phyloP scores from a whole-genome alignment of 345 rosid species.

The Abelmoschus esculentus region DNA sequence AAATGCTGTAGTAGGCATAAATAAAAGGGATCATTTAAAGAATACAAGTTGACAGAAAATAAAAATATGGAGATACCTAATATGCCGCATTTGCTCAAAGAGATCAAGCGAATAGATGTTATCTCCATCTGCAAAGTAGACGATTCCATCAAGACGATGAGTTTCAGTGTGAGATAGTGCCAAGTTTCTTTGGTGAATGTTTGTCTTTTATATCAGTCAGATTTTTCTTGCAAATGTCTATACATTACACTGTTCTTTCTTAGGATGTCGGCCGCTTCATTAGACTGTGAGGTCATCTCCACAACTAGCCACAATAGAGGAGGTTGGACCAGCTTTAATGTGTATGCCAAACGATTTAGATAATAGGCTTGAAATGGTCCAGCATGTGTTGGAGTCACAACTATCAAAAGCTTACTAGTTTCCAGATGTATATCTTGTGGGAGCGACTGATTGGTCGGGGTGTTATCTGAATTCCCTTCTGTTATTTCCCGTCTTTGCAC shows the following conservation, averaged over 20 bases:
- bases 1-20: no score
- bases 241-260: slow-evolving; percentile 48
- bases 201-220: slow-evolving; percentile 22
- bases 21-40: no score
- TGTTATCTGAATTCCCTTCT: no score
- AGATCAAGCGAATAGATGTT: slow-evolving; percentile 35
- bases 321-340: slow-evolving; percentile 37
- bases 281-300: slow-evolving; percentile 49
- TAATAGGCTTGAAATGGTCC: slow-evolving; percentile 38
- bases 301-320: slow-evolving; percentile 66
- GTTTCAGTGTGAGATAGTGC: slow-evolving; percentile 53
- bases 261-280: slow-evolving; percentile 43
- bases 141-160: slow-evolving; percentile 52
- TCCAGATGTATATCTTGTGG: slow-evolving; percentile 16
- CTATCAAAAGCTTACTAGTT: slow-evolving; percentile 39
- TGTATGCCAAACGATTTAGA: slow-evolving; percentile 40
- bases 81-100: slow-evolving; percentile 49
- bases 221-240: slow-evolving; percentile 38
- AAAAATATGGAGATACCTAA: slow-evolving; percentile 30
- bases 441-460: slow-evolving; percentile 11
- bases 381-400: slow-evolving; percentile 44
- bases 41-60: no score
- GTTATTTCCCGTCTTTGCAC: no score
- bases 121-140: slow-evolving; percentile 47
- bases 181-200: slow-evolving; percentile 46